These are phyloP conservation scores for Gillenia trifoliata DNA, from an alignment of 306 rosid species.

Conservation along the genomic window DNA sequence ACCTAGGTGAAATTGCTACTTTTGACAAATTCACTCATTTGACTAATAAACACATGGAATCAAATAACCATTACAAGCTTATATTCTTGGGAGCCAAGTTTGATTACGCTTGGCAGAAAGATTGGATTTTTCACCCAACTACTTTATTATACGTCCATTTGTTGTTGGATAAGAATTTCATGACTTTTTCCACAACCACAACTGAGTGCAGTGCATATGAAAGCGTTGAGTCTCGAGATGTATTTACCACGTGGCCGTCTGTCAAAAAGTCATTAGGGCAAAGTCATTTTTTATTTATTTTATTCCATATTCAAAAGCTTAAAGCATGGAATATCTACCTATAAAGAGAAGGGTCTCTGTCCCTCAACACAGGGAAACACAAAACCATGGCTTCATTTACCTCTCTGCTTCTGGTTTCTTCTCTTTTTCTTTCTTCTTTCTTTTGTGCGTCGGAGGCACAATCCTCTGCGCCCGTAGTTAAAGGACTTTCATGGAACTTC, in stretches of 20 bases:
- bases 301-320: too few species aligned
- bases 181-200: not conserved
- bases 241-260: not conserved
- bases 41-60: not conserved
- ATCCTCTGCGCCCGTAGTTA: slow-evolving; percentile 11
- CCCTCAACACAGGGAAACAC: not conserved
- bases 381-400: slow-evolving; percentile 16
- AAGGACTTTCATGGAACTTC: slow-evolving; percentile 52
- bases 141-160: not conserved
- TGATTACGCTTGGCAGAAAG: not conserved
- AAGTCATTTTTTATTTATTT: too few species aligned
- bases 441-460: slow-evolving; percentile 18
- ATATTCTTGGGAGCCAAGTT: not conserved
- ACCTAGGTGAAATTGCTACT: not conserved
- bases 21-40: too few species aligned
- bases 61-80: not conserved
- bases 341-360: not conserved
- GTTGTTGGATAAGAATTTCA: not conserved
- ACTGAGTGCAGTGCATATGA: not conserved
- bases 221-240: not conserved
- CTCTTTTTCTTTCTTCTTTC: slow-evolving; percentile 7
- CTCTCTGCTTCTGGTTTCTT: slow-evolving; percentile 19
- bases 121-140: not conserved
- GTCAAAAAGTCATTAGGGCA: too few species aligned
- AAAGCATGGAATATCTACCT: not conserved